Evolutionary conservation across 2,329 filamentous ascomycete genomes (phyloP).

Genomic region (Epichloe baconii): DNA sequence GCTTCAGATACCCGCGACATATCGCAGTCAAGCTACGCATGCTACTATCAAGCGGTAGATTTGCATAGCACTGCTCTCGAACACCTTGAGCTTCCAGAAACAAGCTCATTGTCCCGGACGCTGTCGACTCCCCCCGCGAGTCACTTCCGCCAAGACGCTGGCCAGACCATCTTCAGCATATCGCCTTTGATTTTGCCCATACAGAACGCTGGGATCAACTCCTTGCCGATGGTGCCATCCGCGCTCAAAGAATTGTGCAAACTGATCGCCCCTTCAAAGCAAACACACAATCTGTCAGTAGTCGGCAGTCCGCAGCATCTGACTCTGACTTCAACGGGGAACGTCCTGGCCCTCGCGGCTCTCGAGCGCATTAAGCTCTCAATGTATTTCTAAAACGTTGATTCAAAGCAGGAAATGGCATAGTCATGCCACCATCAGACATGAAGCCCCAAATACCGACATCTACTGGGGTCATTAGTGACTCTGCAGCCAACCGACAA

Average conservation of each 20-base stretch:
- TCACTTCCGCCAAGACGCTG: not conserved
- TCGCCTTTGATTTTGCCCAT: not conserved
- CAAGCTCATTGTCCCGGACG: not conserved
- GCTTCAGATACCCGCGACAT: too few relatives aligned
- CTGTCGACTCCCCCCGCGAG: not conserved
- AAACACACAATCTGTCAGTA: not conserved
- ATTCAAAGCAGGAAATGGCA: conserved; percentile 29
- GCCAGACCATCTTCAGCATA: not conserved
- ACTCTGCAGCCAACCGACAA: conserved; percentile 20
- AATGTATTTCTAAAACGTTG: conserved; percentile 19
- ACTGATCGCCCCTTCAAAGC: not conserved
- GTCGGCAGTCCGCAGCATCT: too few relatives aligned
- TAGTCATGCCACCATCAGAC: conserved; percentile 30
- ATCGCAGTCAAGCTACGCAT: not conserved
- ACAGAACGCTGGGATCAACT: not conserved
- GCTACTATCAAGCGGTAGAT: not conserved
- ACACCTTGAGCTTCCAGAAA: not conserved
- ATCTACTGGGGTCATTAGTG: conserved; percentile 20
- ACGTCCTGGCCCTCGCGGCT: not conserved
- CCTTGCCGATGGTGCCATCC: not conserved
- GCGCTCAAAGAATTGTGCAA: not conserved
- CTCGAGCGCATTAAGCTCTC: conserved; percentile 7
- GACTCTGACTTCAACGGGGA: not conserved
- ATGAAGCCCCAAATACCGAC: conserved; percentile 28
- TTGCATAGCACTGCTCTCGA: not conserved